phyloP scores from a whole-genome alignment of 2,329 filamentous ascomycete species.

The Anisogramma anomala region DNA sequence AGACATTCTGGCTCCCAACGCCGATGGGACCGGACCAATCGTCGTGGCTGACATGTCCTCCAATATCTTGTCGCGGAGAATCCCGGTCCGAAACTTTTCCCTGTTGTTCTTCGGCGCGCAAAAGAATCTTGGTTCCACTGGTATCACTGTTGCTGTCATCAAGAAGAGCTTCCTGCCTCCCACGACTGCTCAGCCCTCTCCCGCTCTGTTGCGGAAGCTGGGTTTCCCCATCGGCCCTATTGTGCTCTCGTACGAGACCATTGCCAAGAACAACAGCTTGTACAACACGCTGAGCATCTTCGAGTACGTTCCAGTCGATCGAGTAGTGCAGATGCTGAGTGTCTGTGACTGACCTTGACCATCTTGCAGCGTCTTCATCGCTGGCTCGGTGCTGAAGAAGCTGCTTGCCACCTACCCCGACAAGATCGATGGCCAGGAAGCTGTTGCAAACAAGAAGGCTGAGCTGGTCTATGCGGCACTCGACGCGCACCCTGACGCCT shows the following conservation, averaged over 20 bases:
- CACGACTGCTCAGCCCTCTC: conserved; percentile 49
- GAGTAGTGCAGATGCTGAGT: too few relatives aligned
- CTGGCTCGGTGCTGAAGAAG: conserved; percentile 74
- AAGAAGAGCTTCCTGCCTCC: conserved; percentile 71
- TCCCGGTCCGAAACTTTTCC: conserved; percentile 69
- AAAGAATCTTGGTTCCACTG: conserved; percentile 83
- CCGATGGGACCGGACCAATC: conserved; percentile 55
- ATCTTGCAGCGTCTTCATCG: conserved; percentile 61
- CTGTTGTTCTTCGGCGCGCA: conserved; percentile 87
- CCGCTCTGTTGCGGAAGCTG: conserved; percentile 60
- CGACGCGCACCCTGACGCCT: conserved; percentile 62
- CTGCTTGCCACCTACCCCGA: conserved; percentile 54
- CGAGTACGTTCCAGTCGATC: conserved; percentile 38
- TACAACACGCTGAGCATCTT: conserved; percentile 97
- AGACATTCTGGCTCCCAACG: conserved; percentile 43
- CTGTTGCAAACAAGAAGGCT: conserved; percentile 63
- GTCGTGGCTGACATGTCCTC: conserved; percentile 90
- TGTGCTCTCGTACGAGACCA: conserved; percentile 70
- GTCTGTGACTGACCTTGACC: not conserved
- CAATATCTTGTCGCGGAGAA: conserved; percentile 74
- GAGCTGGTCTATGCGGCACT: conserved; percentile 63
- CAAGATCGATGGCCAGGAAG: conserved; percentile 68
- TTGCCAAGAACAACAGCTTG: conserved; percentile 85
- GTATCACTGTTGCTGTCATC: conserved; percentile 76
- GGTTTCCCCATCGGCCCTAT: conserved; percentile 68